A percentile compares a stretch with the other conserved stretches of the same genome.
phyloP scores from a whole-genome alignment of 495 filamentous ascomycete species.

The Lasiosphaeria ovina region DNA sequence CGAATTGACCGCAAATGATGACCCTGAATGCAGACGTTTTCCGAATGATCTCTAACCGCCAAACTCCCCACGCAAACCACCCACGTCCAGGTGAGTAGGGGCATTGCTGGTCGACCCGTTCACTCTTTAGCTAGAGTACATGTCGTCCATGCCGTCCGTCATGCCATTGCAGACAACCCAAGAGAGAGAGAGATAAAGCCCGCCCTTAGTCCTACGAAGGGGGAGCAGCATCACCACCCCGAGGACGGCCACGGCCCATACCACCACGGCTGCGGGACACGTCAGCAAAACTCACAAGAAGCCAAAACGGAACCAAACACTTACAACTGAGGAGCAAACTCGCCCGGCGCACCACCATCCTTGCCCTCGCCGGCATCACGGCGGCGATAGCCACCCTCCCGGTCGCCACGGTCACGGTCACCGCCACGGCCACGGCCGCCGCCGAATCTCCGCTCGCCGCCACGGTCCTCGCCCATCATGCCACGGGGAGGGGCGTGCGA shows the following conservation, averaged over 20 bases:
- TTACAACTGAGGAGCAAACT: slow-evolving; percentile 91
- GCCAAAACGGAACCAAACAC: slow-evolving; percentile 25
- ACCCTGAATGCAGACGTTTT: slow-evolving; percentile 40
- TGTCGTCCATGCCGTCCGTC: slow-evolving; percentile 47
- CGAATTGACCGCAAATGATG: slow-evolving; percentile 37
- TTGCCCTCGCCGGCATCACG: slow-evolving; percentile 86
- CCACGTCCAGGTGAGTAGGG: slow-evolving; percentile 33
- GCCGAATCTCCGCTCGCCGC: slow-evolving; percentile 66
- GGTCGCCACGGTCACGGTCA: slow-evolving; percentile 69
- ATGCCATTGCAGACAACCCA: slow-evolving; percentile 30
- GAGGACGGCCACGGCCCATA: slow-evolving; percentile 76
- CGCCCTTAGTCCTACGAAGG: slow-evolving; percentile 54
- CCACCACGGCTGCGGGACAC: slow-evolving; percentile 69
- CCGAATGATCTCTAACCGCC: slow-evolving; percentile 42
- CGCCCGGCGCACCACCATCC: slow-evolving; percentile 92
- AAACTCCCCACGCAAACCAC: slow-evolving; percentile 39
- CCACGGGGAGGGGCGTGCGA: slow-evolving; percentile 96
- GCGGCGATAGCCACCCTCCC: slow-evolving; percentile 90
- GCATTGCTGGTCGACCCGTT: slow-evolving; percentile 32
- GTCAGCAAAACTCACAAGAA: slow-evolving; percentile 24
- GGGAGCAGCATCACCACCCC: slow-evolving; percentile 70
- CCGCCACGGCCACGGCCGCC: slow-evolving; percentile 61
- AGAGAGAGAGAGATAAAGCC: slow-evolving; percentile 10
- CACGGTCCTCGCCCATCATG: slow-evolving; percentile 93
- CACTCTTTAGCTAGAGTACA: slow-evolving; percentile 49